Evolutionary conservation across 208 protist genomes (phyloP).

Genomic region (Crithidia brevicula): DNA sequence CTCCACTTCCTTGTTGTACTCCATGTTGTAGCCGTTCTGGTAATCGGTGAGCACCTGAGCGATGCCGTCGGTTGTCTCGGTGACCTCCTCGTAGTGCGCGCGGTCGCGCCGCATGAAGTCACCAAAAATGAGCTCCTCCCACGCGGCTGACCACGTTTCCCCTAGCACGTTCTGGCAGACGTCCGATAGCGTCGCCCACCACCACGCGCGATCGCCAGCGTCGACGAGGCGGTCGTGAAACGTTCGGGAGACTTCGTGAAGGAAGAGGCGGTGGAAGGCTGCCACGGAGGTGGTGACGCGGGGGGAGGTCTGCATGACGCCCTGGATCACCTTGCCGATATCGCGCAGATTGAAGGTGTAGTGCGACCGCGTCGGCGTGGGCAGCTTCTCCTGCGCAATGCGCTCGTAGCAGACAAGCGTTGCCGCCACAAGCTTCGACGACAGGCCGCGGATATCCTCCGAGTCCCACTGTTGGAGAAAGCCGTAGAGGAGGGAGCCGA

Average conservation of each 20-base stretch:
- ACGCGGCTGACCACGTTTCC: constrained; percentile 65
- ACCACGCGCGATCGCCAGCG: constrained; percentile 91
- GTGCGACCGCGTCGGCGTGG: constrained; percentile 97
- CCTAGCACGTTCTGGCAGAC: constrained; percentile 64
- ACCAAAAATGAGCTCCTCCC: constrained; percentile 86
- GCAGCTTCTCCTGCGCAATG: constrained; percentile 94
- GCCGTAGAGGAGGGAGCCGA: constrained; percentile 95
- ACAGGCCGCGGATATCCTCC: constrained; percentile 51
- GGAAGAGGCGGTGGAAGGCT: constrained; percentile 88
- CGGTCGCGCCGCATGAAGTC: constrained; percentile 94
- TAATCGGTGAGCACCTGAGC: constrained; percentile 78
- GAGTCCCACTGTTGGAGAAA: constrained; percentile 79
- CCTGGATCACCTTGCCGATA: constrained; percentile 97
- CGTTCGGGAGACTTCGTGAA: constrained; percentile 96
- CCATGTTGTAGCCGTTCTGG: constrained; percentile 94
- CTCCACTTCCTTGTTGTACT: constrained; percentile 88
- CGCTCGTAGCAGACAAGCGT: constrained; percentile 96
- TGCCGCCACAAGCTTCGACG: constrained; percentile 87
- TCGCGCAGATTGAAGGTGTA: constrained; percentile 99
- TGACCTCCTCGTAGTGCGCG: constrained; percentile 80
- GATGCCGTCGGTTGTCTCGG: constrained; percentile 46
- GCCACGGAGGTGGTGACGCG: constrained; percentile 48
- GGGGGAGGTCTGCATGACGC: constrained; percentile 91
- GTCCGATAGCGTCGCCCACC: constrained; percentile 79
- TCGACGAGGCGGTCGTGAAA: constrained; percentile 98